Evolutionary conservation across 2,329 filamentous ascomycete species (phyloP).

Genomic region (Rhytidhysteron rufulum): DNA sequence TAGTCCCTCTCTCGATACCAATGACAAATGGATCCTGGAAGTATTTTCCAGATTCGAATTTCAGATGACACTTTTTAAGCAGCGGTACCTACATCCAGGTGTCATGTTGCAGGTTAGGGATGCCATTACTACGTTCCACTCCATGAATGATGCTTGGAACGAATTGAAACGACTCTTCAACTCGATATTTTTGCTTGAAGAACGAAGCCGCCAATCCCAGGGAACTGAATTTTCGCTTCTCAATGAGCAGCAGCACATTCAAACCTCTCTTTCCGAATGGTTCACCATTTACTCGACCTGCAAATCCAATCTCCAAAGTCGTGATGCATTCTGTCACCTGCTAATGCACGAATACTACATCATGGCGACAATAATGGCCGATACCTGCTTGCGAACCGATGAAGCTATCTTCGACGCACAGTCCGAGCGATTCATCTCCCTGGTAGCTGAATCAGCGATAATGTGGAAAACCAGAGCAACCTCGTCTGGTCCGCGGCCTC

Average conservation of each 20-base stretch:
- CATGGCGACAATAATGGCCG: constrained; percentile 17
- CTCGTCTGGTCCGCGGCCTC: background rate
- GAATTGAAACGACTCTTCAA: constrained; percentile 8
- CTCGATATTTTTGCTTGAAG: constrained; percentile 6
- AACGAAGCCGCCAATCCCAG: constrained; percentile 3
- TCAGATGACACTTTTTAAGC: constrained; percentile 14
- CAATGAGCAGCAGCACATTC: background rate
- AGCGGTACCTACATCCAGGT: constrained; percentile 1
- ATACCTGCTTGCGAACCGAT: constrained; percentile 6
- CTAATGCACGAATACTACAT: constrained; percentile 12
- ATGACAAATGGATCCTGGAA: constrained; percentile 45
- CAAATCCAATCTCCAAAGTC: background rate
- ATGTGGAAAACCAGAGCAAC: constrained; percentile 16
- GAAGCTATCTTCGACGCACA: constrained; percentile 19
- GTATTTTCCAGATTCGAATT: constrained; percentile 32
- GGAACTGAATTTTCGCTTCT: background rate
- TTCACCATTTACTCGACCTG: background rate
- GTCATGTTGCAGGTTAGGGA: constrained; percentile 1
- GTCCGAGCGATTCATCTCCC: constrained; percentile 8
- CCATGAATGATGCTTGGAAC: constrained; percentile 6
- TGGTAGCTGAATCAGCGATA: constrained; percentile 24
- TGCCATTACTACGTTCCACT: constrained; percentile 1
- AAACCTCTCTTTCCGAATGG: background rate
- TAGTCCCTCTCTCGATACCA: constrained; percentile 17
- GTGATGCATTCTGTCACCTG: constrained; percentile 5